phyloP scores from a whole-genome alignment of 2,329 filamentous ascomycete species.

The Pyrenochaeta sp. region DNA sequence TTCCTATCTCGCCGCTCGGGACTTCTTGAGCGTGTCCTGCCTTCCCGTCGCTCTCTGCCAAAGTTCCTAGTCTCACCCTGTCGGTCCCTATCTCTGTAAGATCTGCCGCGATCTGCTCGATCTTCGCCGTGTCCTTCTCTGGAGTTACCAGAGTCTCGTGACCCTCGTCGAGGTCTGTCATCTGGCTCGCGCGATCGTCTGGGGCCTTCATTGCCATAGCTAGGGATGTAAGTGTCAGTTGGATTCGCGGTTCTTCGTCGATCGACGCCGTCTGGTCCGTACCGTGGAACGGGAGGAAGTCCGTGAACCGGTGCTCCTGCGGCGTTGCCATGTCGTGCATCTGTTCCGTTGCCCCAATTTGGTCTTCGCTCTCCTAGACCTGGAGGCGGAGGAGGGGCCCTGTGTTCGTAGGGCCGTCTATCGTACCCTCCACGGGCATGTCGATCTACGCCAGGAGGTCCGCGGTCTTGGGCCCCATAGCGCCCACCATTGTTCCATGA shows the following conservation, averaged over 20 bases:
- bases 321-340: slow-evolving; percentile 29
- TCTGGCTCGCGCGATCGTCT: slow-evolving; percentile 46
- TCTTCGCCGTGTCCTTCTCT: slow-evolving; percentile 40
- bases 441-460: slow-evolving; percentile 48
- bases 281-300: slow-evolving; percentile 44
- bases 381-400: slow-evolving; percentile 42
- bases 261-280: slow-evolving; percentile 34
- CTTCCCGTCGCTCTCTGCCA: slow-evolving; percentile 38
- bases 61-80: slow-evolving; percentile 31
- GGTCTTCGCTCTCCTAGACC: slow-evolving; percentile 43
- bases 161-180: slow-evolving; percentile 41
- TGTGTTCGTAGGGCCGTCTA: slow-evolving; percentile 41
- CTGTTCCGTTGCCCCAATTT: slow-evolving; percentile 40
- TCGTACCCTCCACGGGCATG: slow-evolving; percentile 38
- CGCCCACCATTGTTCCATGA: slow-evolving; percentile 46
- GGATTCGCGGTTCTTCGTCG: slow-evolving; percentile 29
- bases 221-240: slow-evolving; percentile 56
- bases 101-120: slow-evolving; percentile 35
- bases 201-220: slow-evolving; percentile 45
- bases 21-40: slow-evolving; percentile 43
- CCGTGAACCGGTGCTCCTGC: slow-evolving; percentile 48
- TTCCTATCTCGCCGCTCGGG: slow-evolving; percentile 41
- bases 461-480: slow-evolving; percentile 47
- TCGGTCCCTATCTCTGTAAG: slow-evolving; percentile 23
- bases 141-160: slow-evolving; percentile 44